Evolutionary conservation across 164 flowering plant species (phyloP), one percentile per base, ranked within the genome.

Genomic region (Houttuynia cordata): DNA sequence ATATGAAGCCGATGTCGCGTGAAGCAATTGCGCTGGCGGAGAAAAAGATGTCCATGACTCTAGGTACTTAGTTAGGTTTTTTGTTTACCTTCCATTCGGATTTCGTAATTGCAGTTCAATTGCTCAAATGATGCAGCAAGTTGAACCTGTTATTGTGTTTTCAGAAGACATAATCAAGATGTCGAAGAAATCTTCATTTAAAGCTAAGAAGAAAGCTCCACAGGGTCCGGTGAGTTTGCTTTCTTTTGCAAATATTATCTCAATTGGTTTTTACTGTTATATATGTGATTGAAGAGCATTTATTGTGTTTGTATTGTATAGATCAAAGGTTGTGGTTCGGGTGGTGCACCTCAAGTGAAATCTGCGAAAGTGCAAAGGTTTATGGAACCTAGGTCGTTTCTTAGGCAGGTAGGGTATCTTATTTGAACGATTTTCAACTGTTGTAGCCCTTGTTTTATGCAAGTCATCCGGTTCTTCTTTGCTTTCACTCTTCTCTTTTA

Each of bases 31-130:
- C 97, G 45, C 78, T 82, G 6, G 84, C 97, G 7, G 97, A 90
- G 73, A 90, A 90, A 87, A 93, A 93, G 67, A 82, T 93, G 87
- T 84, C 79, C 68, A 93, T 93, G 98, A 60, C 85, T 14, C 70
- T 93, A 71, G 98, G 97, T 91, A 56, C 37, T 34, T 30, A 23
- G 40, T 14, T 17, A 18, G 7, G 23, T 52, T 20, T 52, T 52
- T 9, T 19, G 55, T 1, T 1, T 52, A 52, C 19, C 57, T 41
- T 61, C 17, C 34, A 51, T 51, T 51, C 53, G 1, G n/a, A 52
- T 52, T 5, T n/a, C 24, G 4, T 52, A 8, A 52, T n/a, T 52
- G 20, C 1, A 1, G 10, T 52, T 52, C 24, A 12, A 14, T n/a
- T 7, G 37, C 37, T 30, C 6, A 6, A 30, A 30, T 2, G 37